Evolutionary conservation across 1,139 yeast genomes (phyloP).

Genomic region (Blastobotrys elegans): DNA sequence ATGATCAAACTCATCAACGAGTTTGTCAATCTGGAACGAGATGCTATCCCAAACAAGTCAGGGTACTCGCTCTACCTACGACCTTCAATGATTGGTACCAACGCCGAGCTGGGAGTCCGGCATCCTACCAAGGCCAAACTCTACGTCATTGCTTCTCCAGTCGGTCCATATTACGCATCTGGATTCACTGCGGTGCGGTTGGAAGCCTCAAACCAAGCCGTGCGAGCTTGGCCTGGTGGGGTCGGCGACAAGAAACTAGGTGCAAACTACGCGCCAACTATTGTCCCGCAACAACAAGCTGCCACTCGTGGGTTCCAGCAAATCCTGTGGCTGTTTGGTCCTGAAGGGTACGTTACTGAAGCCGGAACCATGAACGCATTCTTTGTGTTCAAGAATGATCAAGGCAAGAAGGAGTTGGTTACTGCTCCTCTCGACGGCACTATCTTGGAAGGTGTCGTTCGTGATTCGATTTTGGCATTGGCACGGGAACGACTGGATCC

Average conservation of each 20-base stretch:
- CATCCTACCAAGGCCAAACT: slow-evolving; percentile 75
- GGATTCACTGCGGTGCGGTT: slow-evolving; percentile 92
- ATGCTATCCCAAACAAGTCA: slow-evolving; percentile 72
- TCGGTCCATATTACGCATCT: slow-evolving; percentile 81
- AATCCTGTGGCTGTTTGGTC: slow-evolving; percentile 93
- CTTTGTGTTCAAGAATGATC: slow-evolving; percentile 67
- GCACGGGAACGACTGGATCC: slow-evolving; percentile 69
- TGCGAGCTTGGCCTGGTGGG: slow-evolving; percentile 99
- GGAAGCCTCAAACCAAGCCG: slow-evolving; percentile 92
- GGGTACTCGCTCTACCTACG: slow-evolving; percentile 91
- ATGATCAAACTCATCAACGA: slow-evolving; percentile 68
- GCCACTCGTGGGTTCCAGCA: slow-evolving; percentile 88
- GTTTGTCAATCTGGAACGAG: slow-evolving; percentile 65
- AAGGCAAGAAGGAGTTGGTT: slow-evolving; percentile 85
- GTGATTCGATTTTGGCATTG: slow-evolving; percentile 78
- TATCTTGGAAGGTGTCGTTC: slow-evolving; percentile 92
- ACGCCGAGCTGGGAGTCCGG: slow-evolving; percentile 77
- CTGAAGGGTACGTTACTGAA: slow-evolving; percentile 84
- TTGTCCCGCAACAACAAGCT: slow-evolving; percentile 83
- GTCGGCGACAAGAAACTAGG: slow-evolving; percentile 94
- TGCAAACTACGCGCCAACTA: slow-evolving; percentile 95
- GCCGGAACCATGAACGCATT: slow-evolving; percentile 97
- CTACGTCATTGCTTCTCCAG: slow-evolving; percentile 88
- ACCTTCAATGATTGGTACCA: slow-evolving; percentile 92
- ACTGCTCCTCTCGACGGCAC: slow-evolving; percentile 98